Percentiles rank a stretch among this genome's conserved stretches.
Conservation (phyloP, 768 basidiomycete genomes). For the Suillus luteus region DNA sequence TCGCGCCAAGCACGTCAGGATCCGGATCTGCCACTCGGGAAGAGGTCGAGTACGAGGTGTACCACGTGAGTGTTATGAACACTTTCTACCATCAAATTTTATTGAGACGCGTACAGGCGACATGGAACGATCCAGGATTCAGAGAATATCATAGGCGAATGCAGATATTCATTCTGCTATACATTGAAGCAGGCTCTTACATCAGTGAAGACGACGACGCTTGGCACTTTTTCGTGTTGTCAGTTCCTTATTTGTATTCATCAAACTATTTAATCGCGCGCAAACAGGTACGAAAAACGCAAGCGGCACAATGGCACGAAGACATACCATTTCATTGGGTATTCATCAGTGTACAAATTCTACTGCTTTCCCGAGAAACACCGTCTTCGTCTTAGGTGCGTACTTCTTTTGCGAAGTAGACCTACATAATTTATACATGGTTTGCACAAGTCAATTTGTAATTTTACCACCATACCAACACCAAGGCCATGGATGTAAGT, state of each 20-base stretch:
- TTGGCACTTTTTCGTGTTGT: slow-evolving; percentile 94
- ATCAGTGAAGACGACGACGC: slow-evolving; percentile 90
- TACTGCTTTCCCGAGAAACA: slow-evolving; percentile 93
- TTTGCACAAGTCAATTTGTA: slow-evolving; percentile 78
- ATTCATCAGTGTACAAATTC: slow-evolving; percentile 93
- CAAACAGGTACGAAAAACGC: slow-evolving; percentile 78
- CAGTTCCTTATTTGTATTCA: slow-evolving; percentile 33
- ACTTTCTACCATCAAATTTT: slow-evolving; percentile 6
- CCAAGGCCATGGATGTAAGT: slow-evolving; percentile 87
- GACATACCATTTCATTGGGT: slow-evolving; percentile 92
- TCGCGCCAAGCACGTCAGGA: slow-evolving; percentile 34
- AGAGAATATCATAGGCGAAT: slow-evolving; percentile 87
- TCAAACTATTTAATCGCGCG: slow-evolving; percentile 5
- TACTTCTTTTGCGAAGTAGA: slow-evolving; percentile 4
- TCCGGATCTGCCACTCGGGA: slow-evolving; percentile 40
- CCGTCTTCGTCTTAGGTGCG: slow-evolving; percentile 82
- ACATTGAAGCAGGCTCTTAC: slow-evolving; percentile 95
- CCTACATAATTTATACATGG: neutral
- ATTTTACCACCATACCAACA: slow-evolving; percentile 90
- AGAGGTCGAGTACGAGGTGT: slow-evolving; percentile 81
- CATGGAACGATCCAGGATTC: slow-evolving; percentile 86
- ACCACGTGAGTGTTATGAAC: slow-evolving; percentile 63
- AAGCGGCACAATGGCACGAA: slow-evolving; percentile 55
- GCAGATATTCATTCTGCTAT: slow-evolving; percentile 93
- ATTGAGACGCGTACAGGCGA: slow-evolving; percentile 51